A percentile compares a stretch with the other conserved stretches of the same genome.
Conservation (phyloP, 176 grass and related monocot genomes). For the Thalia dealbata region DNA sequence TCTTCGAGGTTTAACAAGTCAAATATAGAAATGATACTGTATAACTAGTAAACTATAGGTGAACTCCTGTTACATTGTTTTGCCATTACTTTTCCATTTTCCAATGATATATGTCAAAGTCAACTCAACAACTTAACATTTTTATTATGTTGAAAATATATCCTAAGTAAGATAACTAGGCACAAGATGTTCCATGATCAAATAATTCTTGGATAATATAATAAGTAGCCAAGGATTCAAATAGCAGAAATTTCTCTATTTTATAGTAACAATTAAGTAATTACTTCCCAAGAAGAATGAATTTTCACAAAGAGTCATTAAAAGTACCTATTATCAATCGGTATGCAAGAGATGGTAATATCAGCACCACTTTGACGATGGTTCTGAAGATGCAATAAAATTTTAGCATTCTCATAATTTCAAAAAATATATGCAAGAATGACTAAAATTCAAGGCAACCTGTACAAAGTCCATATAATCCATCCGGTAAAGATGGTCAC, state of each 20-base stretch:
- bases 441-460: slow-evolving; percentile 25
- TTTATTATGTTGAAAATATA: not conserved
- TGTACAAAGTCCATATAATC: slow-evolving; percentile 86
- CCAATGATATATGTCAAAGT: not conserved
- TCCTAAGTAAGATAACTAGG: not conserved
- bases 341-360: slow-evolving; percentile 79
- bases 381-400: slow-evolving; percentile 39
- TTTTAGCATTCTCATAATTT: not conserved
- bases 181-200: not conserved
- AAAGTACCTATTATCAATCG: slow-evolving; percentile 63
- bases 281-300: not conserved
- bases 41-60: not conserved
- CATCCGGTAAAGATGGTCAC: slow-evolving; percentile 86
- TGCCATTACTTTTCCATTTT: not conserved
- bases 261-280: not conserved
- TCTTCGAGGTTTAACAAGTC: not conserved
- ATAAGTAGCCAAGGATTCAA: not conserved
- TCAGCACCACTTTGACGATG: slow-evolving; percentile 61
- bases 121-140: not conserved
- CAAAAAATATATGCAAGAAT: slow-evolving; percentile 9
- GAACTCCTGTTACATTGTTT: not conserved
- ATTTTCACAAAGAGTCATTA: not conserved
- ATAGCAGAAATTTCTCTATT: not conserved
- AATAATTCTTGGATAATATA: not conserved
- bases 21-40: not conserved